Evolutionary conservation across 2,329 filamentous ascomycete genomes (phyloP).

Genomic region (Colletotrichum karsti): DNA sequence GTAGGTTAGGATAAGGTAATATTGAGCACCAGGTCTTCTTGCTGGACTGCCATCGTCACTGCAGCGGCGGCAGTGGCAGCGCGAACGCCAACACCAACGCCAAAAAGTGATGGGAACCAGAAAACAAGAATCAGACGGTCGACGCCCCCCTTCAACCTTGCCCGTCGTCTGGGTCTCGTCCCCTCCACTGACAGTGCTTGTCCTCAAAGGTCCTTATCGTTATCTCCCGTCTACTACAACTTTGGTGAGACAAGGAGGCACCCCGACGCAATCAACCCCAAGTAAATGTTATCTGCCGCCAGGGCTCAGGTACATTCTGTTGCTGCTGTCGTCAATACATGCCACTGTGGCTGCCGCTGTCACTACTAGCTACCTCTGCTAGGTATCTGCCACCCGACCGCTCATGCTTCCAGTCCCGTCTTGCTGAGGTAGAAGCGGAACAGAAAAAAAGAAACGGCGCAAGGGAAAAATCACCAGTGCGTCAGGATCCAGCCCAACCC

Average conservation of each 20-base stretch:
- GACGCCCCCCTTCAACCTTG: background rate
- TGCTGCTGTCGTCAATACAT: background rate
- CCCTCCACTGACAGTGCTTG: too few relatives aligned
- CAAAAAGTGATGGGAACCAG: background rate
- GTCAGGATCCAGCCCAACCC: slow-evolving; percentile 19
- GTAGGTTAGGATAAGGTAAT: too few relatives aligned
- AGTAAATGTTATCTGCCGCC: background rate
- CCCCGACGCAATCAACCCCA: slow-evolving; percentile 1
- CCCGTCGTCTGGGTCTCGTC: background rate
- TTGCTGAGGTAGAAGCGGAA: slow-evolving; percentile 12
- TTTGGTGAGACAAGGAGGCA: slow-evolving; percentile 7
- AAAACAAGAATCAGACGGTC: slow-evolving; percentile 1
- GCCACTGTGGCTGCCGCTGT: background rate
- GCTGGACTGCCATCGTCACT: background rate
- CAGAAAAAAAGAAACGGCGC: slow-evolving; percentile 14
- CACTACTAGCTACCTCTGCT: slow-evolving; percentile 1
- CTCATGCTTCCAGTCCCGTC: too few relatives aligned
- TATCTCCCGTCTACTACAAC: background rate
- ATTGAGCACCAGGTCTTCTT: background rate
- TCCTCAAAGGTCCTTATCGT: background rate
- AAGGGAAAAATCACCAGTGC: slow-evolving; percentile 22
- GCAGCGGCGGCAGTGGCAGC: background rate
- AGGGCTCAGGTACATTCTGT: background rate
- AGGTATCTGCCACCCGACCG: slow-evolving; percentile 9
- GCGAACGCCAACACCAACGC: background rate